phyloP scores from a whole-genome alignment of 1,284 basidiomycete species.

The Cryptococcus sp. region DNA sequence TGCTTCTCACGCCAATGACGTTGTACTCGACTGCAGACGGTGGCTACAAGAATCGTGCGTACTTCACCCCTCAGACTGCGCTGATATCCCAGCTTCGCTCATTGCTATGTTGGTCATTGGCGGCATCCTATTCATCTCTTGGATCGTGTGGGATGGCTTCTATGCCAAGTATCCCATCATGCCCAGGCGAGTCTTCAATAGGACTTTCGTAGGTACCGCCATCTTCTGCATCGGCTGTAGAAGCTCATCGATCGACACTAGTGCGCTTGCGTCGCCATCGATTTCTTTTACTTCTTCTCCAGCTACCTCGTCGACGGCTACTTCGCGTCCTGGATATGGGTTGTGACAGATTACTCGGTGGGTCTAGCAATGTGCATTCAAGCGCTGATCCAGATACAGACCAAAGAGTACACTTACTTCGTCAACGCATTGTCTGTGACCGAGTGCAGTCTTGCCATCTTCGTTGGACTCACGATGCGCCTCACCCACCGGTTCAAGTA shows the following conservation, averaged over 20 bases:
- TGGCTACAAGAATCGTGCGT: too few relatives aligned
- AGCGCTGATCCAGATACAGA: not conserved
- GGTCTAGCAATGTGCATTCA: not conserved
- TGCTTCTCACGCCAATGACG: constrained; percentile 49
- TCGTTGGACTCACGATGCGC: constrained; percentile 45
- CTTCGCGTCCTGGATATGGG: constrained; percentile 42
- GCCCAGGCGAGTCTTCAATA: constrained; percentile 46
- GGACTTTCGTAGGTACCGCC: constrained; percentile 24
- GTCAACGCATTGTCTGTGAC: constrained; percentile 23
- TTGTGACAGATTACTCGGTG: constrained; percentile 36
- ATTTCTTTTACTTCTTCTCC: constrained; percentile 43
- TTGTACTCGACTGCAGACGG: constrained; percentile 36
- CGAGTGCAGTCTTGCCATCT: constrained; percentile 40
- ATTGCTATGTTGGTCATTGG: constrained; percentile 52
- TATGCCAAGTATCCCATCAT: constrained; percentile 40
- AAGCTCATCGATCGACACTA: too few relatives aligned
- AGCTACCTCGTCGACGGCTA: constrained; percentile 37
- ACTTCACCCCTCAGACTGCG: too few relatives aligned
- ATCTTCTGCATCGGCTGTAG: too few relatives aligned
- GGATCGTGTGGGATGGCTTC: constrained; percentile 40
- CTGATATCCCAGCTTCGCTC: constrained; percentile 30
- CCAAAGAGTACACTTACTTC: constrained; percentile 31
- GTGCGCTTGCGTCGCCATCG: constrained; percentile 32
- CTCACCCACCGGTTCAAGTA: constrained; percentile 52
- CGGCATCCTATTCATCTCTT: constrained; percentile 38